Conservation (phyloP, 345 rosid species). For the Murraya paniculata region DNA sequence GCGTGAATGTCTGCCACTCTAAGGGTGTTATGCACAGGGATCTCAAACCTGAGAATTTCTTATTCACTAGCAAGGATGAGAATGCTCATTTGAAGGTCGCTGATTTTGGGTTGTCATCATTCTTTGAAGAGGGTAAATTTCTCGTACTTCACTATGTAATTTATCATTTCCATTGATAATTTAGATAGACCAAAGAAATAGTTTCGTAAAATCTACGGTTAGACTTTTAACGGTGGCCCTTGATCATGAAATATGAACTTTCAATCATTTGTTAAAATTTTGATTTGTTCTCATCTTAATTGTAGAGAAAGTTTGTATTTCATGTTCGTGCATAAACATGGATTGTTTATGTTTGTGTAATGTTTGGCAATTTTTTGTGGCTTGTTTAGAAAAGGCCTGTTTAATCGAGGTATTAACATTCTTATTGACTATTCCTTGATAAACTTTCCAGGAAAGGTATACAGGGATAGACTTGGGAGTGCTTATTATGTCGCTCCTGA, state of each 20-base stretch:
- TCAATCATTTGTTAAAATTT: no score
- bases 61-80: slow-evolving; percentile 63
- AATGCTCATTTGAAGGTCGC: slow-evolving; percentile 70
- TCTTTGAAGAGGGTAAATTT: slow-evolving; percentile 50
- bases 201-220: not conserved
- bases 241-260: no score
- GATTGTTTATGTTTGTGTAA: no score
- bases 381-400: no score
- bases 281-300: no score
- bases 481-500: slow-evolving; percentile 95
- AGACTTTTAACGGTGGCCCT: not conserved
- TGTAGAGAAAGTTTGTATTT: no score
- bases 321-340: no score
- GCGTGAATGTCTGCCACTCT: slow-evolving; percentile 78
- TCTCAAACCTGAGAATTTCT: slow-evolving; percentile 94
- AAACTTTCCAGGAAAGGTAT: slow-evolving; percentile 54
- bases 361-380: not conserved
- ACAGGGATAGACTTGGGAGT: slow-evolving; percentile 72
- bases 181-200: not conserved
- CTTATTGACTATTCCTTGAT: not conserved
- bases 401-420: no score
- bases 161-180: not conserved
- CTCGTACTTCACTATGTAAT: slow-evolving; percentile 13
- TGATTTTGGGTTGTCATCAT: slow-evolving; percentile 80
- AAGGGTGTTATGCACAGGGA: slow-evolving; percentile 93